Evolutionary conservation across 1,284 basidiomycete species (phyloP).

Genomic region (Boletellus deceptivus): DNA sequence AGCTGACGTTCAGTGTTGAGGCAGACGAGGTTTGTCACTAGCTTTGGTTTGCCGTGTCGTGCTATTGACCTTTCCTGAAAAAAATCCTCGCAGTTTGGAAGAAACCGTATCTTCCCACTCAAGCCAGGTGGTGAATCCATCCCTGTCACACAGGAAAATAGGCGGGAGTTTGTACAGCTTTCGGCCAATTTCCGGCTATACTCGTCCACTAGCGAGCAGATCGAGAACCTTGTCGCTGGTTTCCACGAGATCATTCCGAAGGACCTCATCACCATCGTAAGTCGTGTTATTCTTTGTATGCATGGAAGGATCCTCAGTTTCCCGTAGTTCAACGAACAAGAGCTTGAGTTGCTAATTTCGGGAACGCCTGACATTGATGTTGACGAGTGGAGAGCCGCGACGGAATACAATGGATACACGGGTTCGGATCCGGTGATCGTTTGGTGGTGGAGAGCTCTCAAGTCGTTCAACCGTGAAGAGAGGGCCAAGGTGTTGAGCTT

Average conservation of each 20-base stretch:
- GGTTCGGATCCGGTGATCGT: conserved; percentile 92
- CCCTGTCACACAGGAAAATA: conserved; percentile 93
- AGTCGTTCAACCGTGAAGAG: conserved; percentile 97
- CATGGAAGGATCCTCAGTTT: conserved; percentile 18
- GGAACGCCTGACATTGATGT: conserved; percentile 99
- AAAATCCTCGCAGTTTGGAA: conserved; percentile 72
- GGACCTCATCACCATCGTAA: conserved; percentile 74
- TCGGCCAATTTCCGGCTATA: conserved; percentile 90
- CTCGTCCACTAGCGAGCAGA: conserved; percentile 95
- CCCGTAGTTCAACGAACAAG: conserved; percentile 91
- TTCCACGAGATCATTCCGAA: conserved; percentile 97
- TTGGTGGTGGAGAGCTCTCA: conserved; percentile 99
- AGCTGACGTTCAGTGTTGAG: conserved; percentile 88
- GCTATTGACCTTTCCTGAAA: conserved; percentile 1
- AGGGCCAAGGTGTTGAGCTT: conserved; percentile 96
- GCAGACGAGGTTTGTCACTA: conserved; percentile 78
- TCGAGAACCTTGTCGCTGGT: conserved; percentile 85
- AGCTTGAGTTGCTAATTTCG: conserved; percentile 96
- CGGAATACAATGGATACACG: conserved; percentile 85
- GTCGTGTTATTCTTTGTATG: conserved; percentile 28
- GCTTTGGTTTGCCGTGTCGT: neutral
- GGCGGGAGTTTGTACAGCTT: conserved; percentile 92
- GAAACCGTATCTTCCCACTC: conserved; percentile 81
- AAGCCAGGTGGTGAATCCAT: conserved; percentile 82
- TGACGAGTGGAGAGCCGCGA: conserved; percentile 96